A percentile compares a stretch with the other conserved stretches of the same genome.
Conservation (phyloP, 1,139 yeast genomes). For the Pichia cactophila region DNA sequence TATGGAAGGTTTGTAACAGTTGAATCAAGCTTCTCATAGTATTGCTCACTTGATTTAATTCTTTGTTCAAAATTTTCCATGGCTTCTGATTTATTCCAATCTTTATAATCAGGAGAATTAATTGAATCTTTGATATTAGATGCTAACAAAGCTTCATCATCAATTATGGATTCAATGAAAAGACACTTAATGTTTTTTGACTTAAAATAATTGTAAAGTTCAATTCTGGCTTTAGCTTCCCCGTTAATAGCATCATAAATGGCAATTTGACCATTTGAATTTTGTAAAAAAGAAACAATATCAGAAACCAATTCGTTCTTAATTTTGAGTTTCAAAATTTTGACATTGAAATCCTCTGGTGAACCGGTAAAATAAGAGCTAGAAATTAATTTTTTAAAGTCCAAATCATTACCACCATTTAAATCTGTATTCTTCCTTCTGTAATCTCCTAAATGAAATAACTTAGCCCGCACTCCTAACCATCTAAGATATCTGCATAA, state of each 20-base stretch:
- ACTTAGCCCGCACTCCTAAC: constrained; percentile 89
- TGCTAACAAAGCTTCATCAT: constrained; percentile 60
- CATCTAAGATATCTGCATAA: constrained; percentile 87
- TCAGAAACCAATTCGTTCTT: constrained; percentile 62
- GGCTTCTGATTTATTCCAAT: constrained; percentile 62
- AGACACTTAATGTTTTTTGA: constrained; percentile 62
- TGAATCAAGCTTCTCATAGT: constrained; percentile 38
- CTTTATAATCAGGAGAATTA: constrained; percentile 79
- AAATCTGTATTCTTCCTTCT: constrained; percentile 48
- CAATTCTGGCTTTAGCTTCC: constrained; percentile 55
- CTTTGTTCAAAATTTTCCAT: constrained; percentile 46
- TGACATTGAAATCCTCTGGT: constrained; percentile 49
- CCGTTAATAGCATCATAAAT: constrained; percentile 95
- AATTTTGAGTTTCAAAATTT: constrained; percentile 49
- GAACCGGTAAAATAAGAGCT: constrained; percentile 64
- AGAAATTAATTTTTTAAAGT: constrained; percentile 40
- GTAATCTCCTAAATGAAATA: constrained; percentile 90
- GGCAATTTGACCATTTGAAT: constrained; percentile 84
- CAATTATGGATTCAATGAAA: constrained; percentile 82
- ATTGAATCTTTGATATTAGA: constrained; percentile 81
- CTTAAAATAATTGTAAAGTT: constrained; percentile 47
- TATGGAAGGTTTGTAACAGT: constrained; percentile 46
- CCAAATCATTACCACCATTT: constrained; percentile 3
- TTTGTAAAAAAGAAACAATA: constrained; percentile 60
- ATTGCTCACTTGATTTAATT: constrained; percentile 36